Percentiles rank a stretch among this genome's conserved stretches.
These are phyloP conservation scores for Tricholoma furcatifolium DNA, from an alignment of 768 basidiomycete species.

Conservation along the genomic window DNA sequence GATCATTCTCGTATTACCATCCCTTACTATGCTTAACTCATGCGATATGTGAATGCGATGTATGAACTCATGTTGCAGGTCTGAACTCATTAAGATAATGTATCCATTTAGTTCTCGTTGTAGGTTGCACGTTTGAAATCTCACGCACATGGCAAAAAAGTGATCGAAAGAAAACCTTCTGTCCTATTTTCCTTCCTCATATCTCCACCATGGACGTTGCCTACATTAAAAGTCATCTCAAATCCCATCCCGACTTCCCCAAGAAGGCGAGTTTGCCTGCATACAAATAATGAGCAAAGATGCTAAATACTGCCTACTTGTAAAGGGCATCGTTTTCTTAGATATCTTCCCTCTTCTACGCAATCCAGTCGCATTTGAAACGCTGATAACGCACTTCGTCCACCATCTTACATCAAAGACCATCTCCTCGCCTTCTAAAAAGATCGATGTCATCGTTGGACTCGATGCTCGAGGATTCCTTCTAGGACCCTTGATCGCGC, in stretches of 20 bases:
- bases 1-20: conserved; percentile 30
- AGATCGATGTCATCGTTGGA: conserved; percentile 91
- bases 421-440: conserved; percentile 55
- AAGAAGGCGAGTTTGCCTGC: conserved; percentile 61
- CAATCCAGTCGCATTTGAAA: conserved; percentile 84
- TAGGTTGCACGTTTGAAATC: background rate
- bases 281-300: background rate
- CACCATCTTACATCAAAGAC: conserved; percentile 84
- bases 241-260: conserved; percentile 75
- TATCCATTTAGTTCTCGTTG: background rate
- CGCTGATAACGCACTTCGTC: conserved; percentile 84
- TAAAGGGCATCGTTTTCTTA: conserved; percentile 84
- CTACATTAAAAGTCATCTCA: conserved; percentile 61
- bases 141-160: background rate
- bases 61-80: background rate
- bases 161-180: background rate
- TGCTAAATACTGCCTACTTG: background rate
- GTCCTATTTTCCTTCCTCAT: conserved; percentile 9
- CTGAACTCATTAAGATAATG: background rate
- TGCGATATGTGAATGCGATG: conserved; percentile 16
- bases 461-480: conserved; percentile 97
- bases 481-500: conserved; percentile 87
- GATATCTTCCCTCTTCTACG: conserved; percentile 95
- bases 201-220: conserved; percentile 81
- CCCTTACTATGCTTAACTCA: conserved; percentile 28